Percentiles rank a stretch among this genome's conserved stretches.
These are phyloP conservation scores for Bacterosira constricta DNA, from an alignment of 108 stramenopile genomes.

Conservation along the genomic window DNA sequence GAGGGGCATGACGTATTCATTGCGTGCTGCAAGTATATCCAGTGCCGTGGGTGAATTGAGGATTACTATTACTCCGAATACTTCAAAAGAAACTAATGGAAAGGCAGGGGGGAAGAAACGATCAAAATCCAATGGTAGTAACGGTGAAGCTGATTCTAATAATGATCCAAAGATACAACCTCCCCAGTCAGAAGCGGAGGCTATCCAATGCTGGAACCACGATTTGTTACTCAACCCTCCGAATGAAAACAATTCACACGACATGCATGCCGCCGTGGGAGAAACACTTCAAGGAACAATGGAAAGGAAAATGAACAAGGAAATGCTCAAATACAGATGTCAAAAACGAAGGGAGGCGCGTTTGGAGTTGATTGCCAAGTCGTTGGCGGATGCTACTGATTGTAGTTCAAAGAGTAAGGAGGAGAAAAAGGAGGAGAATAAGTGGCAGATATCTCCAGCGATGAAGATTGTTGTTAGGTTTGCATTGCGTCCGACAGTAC, in stretches of 20 bases:
- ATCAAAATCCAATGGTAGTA: neutral
- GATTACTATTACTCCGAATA: slow-evolving; percentile 28
- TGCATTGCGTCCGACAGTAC: slow-evolving; percentile 21
- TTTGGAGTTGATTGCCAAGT: slow-evolving; percentile 32
- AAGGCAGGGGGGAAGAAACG: neutral
- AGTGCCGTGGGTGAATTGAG: slow-evolving; percentile 77
- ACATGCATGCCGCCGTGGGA: slow-evolving; percentile 13
- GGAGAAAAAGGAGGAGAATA: neutral
- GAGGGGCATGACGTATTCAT: slow-evolving; percentile 66
- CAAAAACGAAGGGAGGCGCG: slow-evolving; percentile 30
- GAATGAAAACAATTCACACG: neutral
- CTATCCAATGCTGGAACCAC: slow-evolving; percentile 57
- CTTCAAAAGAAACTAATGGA: neutral
- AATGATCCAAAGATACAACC: neutral
- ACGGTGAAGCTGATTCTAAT: neutral
- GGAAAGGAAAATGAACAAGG: slow-evolving; percentile 29
- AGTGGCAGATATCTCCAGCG: slow-evolving; percentile 23
- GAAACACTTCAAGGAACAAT: slow-evolving; percentile 30
- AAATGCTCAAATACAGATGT: slow-evolving; percentile 50
- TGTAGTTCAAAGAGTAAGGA: neutral
- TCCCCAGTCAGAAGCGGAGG: slow-evolving; percentile 23
- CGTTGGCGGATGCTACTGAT: slow-evolving; percentile 26
- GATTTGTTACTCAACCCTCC: slow-evolving; percentile 35
- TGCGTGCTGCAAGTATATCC: slow-evolving; percentile 81
- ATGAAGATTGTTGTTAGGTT: slow-evolving; percentile 51